Percentiles rank a stretch among this genome's conserved stretches.
These are phyloP conservation scores for Coemansia sp. DNA, from an alignment of 192 early-diverging fungal species.

Conservation along the genomic window DNA sequence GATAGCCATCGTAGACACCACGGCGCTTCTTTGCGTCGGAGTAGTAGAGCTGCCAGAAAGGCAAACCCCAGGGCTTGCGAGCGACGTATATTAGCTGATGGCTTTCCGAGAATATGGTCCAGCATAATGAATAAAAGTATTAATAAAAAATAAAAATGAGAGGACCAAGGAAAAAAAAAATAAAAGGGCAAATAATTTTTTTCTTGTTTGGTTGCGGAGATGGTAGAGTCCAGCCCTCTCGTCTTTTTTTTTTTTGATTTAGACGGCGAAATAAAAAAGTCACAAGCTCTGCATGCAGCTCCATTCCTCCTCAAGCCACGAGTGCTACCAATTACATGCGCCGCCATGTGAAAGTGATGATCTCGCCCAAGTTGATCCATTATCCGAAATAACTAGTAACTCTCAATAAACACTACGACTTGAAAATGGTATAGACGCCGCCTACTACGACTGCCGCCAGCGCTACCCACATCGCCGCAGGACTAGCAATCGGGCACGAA, in stretches of 20 bases:
- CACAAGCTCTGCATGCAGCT: constrained; percentile 7
- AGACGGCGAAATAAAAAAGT: not conserved
- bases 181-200: not conserved
- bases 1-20: constrained; percentile 42
- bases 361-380: not conserved
- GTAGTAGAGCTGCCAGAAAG: constrained; percentile 13
- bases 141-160: not conserved
- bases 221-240: not conserved
- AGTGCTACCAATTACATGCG: constrained; percentile 6
- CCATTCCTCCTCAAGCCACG: not conserved
- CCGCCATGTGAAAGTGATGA: constrained; percentile 2
- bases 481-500: constrained; percentile 1
- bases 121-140: constrained; percentile 67
- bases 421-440: not conserved
- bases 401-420: not conserved
- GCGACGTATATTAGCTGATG: constrained; percentile 85
- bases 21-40: constrained; percentile 24
- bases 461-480: not conserved
- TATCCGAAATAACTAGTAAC: not conserved
- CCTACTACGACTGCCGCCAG: not conserved
- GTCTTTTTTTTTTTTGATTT: not conserved
- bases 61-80: constrained; percentile 59
- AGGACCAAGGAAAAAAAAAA: not conserved
- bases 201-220: not conserved
- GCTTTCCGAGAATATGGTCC: constrained; percentile 89